phyloP scores from a whole-genome alignment of 1,139 yeast species.

The Geotrichum citri-aurantii region DNA sequence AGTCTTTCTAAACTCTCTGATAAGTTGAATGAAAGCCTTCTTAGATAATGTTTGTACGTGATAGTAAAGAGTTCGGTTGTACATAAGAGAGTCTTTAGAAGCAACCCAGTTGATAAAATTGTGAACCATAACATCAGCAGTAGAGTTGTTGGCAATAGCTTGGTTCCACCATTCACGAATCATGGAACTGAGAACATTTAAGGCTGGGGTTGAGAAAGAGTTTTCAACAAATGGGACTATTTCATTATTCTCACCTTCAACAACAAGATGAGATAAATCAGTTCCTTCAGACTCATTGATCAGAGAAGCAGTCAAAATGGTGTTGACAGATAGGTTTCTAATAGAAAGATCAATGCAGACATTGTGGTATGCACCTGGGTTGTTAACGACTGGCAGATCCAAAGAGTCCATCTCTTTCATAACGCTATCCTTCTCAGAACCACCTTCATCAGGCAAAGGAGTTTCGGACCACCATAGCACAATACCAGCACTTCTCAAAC shows the following conservation, averaged over 20 bases:
- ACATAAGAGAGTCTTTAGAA: constrained; percentile 62
- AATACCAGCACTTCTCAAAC: constrained; percentile 56
- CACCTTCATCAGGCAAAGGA: constrained; percentile 84
- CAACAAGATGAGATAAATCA: constrained; percentile 58
- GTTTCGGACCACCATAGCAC: constrained; percentile 91
- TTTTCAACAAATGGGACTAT: constrained; percentile 40
- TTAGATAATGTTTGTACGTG: constrained; percentile 84
- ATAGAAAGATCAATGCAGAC: constrained; percentile 76
- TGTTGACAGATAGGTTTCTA: constrained; percentile 75
- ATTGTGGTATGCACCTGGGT: constrained; percentile 73
- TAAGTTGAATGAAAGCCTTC: constrained; percentile 73
- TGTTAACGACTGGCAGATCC: constrained; percentile 68
- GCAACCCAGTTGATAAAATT: constrained; percentile 86
- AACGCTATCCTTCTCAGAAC: constrained; percentile 57
- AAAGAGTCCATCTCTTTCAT: constrained; percentile 50
- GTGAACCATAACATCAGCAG: constrained; percentile 83
- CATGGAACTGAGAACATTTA: constrained; percentile 62
- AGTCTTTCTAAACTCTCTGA: constrained; percentile 71
- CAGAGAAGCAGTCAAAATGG: constrained; percentile 76
- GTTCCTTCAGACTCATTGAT: constrained; percentile 89
- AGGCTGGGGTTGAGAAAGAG: constrained; percentile 76
- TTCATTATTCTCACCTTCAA: constrained; percentile 25
- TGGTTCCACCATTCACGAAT: constrained; percentile 94
- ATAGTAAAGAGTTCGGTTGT: constrained; percentile 73
- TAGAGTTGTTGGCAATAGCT: constrained; percentile 60